Evolutionary conservation across 2,329 filamentous ascomycete species (phyloP), one percentile per base, ranked within the genome.

Genomic region (Atkinsonella hypoxylon): DNA sequence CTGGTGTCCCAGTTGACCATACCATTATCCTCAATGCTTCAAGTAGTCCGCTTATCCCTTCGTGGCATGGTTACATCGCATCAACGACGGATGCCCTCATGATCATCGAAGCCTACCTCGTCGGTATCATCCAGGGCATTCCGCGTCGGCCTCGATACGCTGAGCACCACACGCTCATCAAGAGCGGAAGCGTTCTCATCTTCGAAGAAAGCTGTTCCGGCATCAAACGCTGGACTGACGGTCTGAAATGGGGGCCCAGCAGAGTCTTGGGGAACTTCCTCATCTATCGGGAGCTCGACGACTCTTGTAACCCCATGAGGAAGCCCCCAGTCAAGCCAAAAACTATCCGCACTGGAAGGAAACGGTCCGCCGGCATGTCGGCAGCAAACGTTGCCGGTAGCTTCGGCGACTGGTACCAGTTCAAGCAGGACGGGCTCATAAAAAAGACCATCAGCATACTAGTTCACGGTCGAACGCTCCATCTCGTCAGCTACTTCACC

Each of bases 191-290:
- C 56, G 80, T 95, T 38, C 91, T 95, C 67, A 87, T 95, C 57
- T 95, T 94, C 65, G 88, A 94, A 61, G 88, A 95, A 64, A 83
- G 87, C 54, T 83, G 87, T 0, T 93, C 89, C 0, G 88, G 88
- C 4, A 94, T 95, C 69, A 93, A 93, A 70, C 77, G 89, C 51
- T 95, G 89, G 89, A 95, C 89, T 0, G 89, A 95, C 58, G 89
- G 89, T 12, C 79, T 90, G 13, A 82, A 83, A 11, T 95, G 89
- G 89, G 93, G 87, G 57, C 89, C 89, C 0, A 93, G 83, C 66
- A 82, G 85, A n/a, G 90, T 93, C 42, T 72, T 89, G 49, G 84
- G 83, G 51, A 91, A 91, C 63, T 93, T 88, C 58, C 75, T 94
- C 43, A 79, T 93, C 57, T 94, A 94, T 61, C 81, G 88, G 34